A percentile compares a stretch with the other conserved stretches of the same genome.
These are phyloP conservation scores for Catenaria anguillulae DNA, from an alignment of 371 early-diverging fungal genomes.

Conservation along the genomic window DNA sequence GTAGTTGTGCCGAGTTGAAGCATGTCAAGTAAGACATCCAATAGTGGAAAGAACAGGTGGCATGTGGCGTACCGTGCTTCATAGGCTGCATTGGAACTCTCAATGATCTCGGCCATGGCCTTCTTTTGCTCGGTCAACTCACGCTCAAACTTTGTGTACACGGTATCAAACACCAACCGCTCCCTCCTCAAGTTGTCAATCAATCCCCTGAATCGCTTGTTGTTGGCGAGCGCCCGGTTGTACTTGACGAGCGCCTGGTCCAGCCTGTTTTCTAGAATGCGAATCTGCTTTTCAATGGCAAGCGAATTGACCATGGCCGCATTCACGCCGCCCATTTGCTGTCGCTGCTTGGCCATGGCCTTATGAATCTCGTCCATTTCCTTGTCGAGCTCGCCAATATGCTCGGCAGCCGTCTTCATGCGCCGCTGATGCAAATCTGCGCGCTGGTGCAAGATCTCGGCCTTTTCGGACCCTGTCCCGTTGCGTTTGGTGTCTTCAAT, in stretches of 20 bases:
- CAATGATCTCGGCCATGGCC: constrained; percentile 38
- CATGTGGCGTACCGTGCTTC: constrained; percentile 37
- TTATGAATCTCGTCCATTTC: constrained; percentile 22
- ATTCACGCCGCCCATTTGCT: constrained; percentile 21
- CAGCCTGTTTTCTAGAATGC: constrained; percentile 35
- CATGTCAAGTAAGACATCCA: too few relatives aligned
- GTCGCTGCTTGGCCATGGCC: constrained; percentile 14
- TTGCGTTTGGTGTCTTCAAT: constrained; percentile 24
- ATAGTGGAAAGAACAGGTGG: background rate
- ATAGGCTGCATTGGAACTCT: constrained; percentile 36
- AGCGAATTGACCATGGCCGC: constrained; percentile 25
- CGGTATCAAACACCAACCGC: constrained; percentile 35
- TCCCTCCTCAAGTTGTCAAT: constrained; percentile 38
- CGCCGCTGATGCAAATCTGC: constrained; percentile 12
- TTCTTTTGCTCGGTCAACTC: constrained; percentile 37
- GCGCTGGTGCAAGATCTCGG: constrained; percentile 29
- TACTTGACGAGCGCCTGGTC: constrained; percentile 40
- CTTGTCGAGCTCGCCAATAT: constrained; percentile 19
- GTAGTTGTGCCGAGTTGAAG: too few relatives aligned
- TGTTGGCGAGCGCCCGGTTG: constrained; percentile 35
- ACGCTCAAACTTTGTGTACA: constrained; percentile 34
- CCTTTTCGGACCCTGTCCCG: constrained; percentile 29
- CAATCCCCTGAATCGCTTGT: constrained; percentile 26
- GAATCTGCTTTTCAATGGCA: constrained; percentile 34
- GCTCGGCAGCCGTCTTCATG: constrained; percentile 11